Conservation (phyloP, 2,329 filamentous ascomycete species). For the Neofusicoccum laricinum region DNA sequence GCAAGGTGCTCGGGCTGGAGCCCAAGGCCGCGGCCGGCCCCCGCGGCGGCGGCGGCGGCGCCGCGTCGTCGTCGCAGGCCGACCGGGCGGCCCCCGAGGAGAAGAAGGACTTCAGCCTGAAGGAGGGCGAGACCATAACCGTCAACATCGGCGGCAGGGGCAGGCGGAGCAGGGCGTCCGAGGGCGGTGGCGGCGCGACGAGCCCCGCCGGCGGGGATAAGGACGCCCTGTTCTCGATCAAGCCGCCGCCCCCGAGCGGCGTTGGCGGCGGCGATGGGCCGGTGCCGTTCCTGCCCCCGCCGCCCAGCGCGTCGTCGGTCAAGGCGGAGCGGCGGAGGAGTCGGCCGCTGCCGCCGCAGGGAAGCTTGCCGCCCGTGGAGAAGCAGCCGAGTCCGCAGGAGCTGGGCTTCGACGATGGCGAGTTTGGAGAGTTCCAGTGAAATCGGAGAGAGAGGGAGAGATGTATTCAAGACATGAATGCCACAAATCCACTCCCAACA, state of each 20-base stretch:
- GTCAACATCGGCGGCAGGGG: conserved; percentile 68
- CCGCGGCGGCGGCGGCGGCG: conserved; percentile 8
- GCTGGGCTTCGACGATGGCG: conserved; percentile 80
- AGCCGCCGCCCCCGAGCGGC: conserved; percentile 58
- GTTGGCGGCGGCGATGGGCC: conserved; percentile 20
- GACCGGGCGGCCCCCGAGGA: conserved; percentile 46
- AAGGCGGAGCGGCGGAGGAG: conserved; percentile 58
- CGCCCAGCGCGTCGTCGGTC: conserved; percentile 61
- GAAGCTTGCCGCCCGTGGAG: background rate
- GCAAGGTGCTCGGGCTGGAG: conserved; percentile 66
- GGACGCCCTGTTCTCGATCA: conserved; percentile 65
- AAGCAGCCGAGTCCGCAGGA: conserved; percentile 49
- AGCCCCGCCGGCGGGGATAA: conserved; percentile 31
- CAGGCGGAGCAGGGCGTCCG: background rate
- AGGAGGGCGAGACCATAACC: conserved; percentile 86
- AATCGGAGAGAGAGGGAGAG: background rate
- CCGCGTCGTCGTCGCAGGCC: conserved; percentile 29
- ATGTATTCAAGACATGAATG: background rate
- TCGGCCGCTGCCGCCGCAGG: conserved; percentile 38
- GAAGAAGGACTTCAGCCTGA: conserved; percentile 77
- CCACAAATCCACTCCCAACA: background rate
- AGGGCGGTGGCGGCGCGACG: conserved; percentile 25
- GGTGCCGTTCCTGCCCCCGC: conserved; percentile 59
- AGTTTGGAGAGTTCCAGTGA: conserved; percentile 78
- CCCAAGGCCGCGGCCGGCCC: conserved; percentile 18